These are phyloP conservation scores for Cadophora gregata DNA, from an alignment of 2,329 filamentous ascomycete genomes.

Conservation along the genomic window DNA sequence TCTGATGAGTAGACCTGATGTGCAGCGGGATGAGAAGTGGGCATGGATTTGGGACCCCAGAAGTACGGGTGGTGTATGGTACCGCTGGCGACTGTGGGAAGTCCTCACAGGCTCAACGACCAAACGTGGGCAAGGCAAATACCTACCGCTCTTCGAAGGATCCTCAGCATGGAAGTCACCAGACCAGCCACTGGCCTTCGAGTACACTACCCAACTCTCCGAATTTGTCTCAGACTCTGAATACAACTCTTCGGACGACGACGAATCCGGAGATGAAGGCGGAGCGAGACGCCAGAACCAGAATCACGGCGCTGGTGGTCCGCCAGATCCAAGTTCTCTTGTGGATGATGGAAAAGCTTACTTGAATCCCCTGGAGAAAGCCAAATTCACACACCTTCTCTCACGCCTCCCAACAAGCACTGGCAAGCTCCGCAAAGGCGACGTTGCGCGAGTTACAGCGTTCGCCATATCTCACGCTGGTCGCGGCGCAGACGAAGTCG, in stretches of 20 bases:
- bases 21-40: conserved; percentile 88
- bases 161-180: conserved; percentile 80
- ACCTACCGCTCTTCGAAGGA: conserved; percentile 74
- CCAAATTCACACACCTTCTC: conserved; percentile 84
- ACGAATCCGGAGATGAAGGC: conserved; percentile 64
- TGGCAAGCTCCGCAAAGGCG: conserved; percentile 77
- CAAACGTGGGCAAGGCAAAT: conserved; percentile 55
- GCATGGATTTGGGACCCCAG: conserved; percentile 91
- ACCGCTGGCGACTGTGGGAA: conserved; percentile 91
- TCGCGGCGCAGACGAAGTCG: conserved; percentile 85
- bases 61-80: conserved; percentile 83
- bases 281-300: conserved; percentile 49
- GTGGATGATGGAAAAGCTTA: conserved; percentile 55
- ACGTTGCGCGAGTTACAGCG: conserved; percentile 83
- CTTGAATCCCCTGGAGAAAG: conserved; percentile 82
- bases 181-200: conserved; percentile 75
- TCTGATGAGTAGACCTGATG: conserved; percentile 83
- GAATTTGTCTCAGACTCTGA: conserved; percentile 85
- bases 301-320: conserved; percentile 51
- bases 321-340: conserved; percentile 43
- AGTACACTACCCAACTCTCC: conserved; percentile 77
- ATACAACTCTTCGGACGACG: conserved; percentile 87
- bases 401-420: conserved; percentile 79
- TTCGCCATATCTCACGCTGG: conserved; percentile 91
- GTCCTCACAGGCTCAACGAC: conserved; percentile 71